phyloP scores from a whole-genome alignment of 345 rosid species.

The Gossypium raimondii region DNA sequence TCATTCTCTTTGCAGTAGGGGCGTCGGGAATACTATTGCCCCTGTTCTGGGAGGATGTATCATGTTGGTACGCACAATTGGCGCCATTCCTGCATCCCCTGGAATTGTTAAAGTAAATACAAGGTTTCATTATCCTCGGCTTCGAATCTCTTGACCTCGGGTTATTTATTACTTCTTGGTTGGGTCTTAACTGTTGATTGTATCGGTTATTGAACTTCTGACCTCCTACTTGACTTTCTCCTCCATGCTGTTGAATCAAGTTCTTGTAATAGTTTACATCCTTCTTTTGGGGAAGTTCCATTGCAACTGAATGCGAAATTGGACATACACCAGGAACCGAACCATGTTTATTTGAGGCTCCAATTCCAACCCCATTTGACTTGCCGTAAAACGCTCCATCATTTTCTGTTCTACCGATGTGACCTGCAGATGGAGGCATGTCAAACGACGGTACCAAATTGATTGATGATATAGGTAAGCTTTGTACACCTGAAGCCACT shows the following conservation, averaged over 20 bases:
- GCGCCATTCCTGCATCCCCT: slow-evolving; percentile 92
- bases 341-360: slow-evolving; percentile 23
- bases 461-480: slow-evolving; percentile 22
- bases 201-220: slow-evolving; percentile 44
- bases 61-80: slow-evolving; percentile 82
- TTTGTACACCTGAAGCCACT: slow-evolving; percentile 37
- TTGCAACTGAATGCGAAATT: slow-evolving; percentile 33
- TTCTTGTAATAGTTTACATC: slow-evolving; percentile 82
- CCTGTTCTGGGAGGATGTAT: slow-evolving; percentile 48
- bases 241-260: slow-evolving; percentile 98
- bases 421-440: slow-evolving; percentile 26
- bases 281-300: slow-evolving; percentile 45
- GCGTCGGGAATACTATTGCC: slow-evolving; percentile 43
- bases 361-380: slow-evolving; percentile 35
- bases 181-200: slow-evolving; percentile 38
- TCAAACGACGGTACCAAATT: slow-evolving; percentile 21
- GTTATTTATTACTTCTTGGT: slow-evolving; percentile 51
- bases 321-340: slow-evolving; percentile 34
- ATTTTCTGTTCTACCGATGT: slow-evolving; percentile 38
- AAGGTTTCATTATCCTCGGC: slow-evolving; percentile 83
- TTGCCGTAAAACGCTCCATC: slow-evolving; percentile 45
- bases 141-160: slow-evolving; percentile 54
- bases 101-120: slow-evolving; percentile 79
- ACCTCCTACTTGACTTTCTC: slow-evolving; percentile 58
- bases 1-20: slow-evolving; percentile 77